phyloP scores from a whole-genome alignment of 257 asterid species.

The Solanum pinnatisectum region DNA sequence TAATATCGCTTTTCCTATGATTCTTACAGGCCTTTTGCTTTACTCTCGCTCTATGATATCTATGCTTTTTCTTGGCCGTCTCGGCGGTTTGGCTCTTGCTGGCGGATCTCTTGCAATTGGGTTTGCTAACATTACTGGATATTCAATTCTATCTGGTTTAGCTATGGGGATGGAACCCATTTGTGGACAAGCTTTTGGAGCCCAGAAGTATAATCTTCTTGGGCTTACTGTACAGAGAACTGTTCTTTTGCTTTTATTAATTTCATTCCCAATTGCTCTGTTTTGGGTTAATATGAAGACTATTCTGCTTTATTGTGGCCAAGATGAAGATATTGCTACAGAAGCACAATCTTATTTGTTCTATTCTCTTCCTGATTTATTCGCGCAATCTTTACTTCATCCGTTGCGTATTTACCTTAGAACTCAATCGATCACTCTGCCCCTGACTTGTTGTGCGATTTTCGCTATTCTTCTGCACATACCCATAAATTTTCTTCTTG shows the following conservation, averaged over 20 bases:
- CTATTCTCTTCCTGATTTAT: constrained; percentile 54
- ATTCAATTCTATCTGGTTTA: constrained; percentile 67
- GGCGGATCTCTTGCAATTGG: constrained; percentile 71
- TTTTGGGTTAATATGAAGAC: constrained; percentile 59
- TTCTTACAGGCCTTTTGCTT: constrained; percentile 60
- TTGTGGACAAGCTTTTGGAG: constrained; percentile 80
- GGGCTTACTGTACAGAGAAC: constrained; percentile 63
- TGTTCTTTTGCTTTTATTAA: constrained; percentile 37
- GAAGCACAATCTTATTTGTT: constrained; percentile 51
- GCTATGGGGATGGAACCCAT: constrained; percentile 92
- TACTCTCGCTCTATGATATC: constrained; percentile 81
- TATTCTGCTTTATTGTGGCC: constrained; percentile 44
- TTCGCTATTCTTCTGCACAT: constrained; percentile 41
- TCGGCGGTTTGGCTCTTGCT: constrained; percentile 62
- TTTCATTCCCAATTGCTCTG: constrained; percentile 53
- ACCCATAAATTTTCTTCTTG: constrained; percentile 58
- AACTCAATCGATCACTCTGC: constrained; percentile 66
- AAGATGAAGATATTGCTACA: constrained; percentile 46
- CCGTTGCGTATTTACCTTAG: constrained; percentile 63
- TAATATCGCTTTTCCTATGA: constrained; percentile 58
- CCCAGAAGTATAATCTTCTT: constrained; percentile 40
- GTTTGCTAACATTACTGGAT: constrained; percentile 72
- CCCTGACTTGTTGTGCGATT: constrained; percentile 59
- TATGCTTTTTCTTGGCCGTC: constrained; percentile 72
- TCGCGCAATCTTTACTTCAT: constrained; percentile 53